Conservation (phyloP, 2,329 filamentous ascomycete species). For the Stagonosporopsis vannaccii region DNA sequence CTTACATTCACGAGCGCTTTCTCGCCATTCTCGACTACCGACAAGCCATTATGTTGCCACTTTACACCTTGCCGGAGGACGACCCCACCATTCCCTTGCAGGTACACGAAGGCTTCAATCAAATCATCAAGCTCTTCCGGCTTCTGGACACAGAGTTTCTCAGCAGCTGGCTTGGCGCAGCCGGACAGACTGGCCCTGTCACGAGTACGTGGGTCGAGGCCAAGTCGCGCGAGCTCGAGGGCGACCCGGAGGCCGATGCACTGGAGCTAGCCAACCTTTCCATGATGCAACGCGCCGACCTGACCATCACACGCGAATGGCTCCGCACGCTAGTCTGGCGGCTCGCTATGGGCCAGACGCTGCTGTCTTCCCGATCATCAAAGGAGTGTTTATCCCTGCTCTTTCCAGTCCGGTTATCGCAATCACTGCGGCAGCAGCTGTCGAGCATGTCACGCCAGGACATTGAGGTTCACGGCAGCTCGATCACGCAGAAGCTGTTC, state of each 20-base stretch:
- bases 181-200: slow-evolving; percentile 39
- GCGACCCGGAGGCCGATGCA: slow-evolving; percentile 47
- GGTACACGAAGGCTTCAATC: slow-evolving; percentile 54
- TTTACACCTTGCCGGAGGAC: slow-evolving; percentile 50
- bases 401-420: slow-evolving; percentile 55
- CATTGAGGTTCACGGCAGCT: slow-evolving; percentile 63
- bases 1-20: slow-evolving; percentile 65
- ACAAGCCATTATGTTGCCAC: slow-evolving; percentile 51
- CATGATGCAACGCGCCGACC: slow-evolving; percentile 57
- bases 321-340: slow-evolving; percentile 59
- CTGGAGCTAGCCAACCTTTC: slow-evolving; percentile 50
- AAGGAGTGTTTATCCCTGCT: slow-evolving; percentile 53
- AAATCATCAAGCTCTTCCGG: slow-evolving; percentile 55
- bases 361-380: slow-evolving; percentile 51
- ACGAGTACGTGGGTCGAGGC: slow-evolving; percentile 55
- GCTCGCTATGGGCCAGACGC: slow-evolving; percentile 57
- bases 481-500: slow-evolving; percentile 66
- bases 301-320: slow-evolving; percentile 61
- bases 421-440: slow-evolving; percentile 54
- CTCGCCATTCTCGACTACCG: slow-evolving; percentile 61
- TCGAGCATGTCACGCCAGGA: slow-evolving; percentile 53
- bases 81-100: slow-evolving; percentile 50
- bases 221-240: slow-evolving; percentile 55
- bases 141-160: slow-evolving; percentile 56
- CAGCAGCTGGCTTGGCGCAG: slow-evolving; percentile 53